These are phyloP conservation scores for Phytopythium chamaehyphon DNA, from an alignment of 352 stramenopile genomes.

Conservation along the genomic window DNA sequence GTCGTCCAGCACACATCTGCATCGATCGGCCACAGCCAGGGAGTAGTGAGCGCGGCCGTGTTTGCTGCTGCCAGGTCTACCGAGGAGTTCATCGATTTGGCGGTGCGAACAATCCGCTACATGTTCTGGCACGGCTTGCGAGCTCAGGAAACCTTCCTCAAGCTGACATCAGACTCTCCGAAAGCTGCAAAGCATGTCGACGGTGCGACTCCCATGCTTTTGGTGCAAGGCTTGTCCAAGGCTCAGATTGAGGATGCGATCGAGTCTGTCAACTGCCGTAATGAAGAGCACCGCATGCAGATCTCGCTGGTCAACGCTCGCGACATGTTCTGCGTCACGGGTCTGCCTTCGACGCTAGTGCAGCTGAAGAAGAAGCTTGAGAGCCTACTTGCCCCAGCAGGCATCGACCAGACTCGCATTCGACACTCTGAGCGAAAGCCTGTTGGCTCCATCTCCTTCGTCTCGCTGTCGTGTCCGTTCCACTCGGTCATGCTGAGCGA, in stretches of 20 bases:
- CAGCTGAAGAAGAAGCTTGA: slow-evolving; percentile 53
- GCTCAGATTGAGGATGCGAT: slow-evolving; percentile 51
- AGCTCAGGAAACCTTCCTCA: slow-evolving; percentile 50
- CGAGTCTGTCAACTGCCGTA: slow-evolving; percentile 37
- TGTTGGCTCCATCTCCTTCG: slow-evolving; percentile 42
- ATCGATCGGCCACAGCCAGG: slow-evolving; percentile 74
- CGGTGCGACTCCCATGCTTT: slow-evolving; percentile 65
- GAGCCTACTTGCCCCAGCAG: slow-evolving; percentile 36
- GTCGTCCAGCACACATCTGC: slow-evolving; percentile 38
- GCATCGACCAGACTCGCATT: slow-evolving; percentile 65
- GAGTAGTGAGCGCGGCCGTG: slow-evolving; percentile 64
- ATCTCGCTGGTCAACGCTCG: slow-evolving; percentile 71
- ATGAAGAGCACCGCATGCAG: slow-evolving; percentile 44
- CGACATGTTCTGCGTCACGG: slow-evolving; percentile 64
- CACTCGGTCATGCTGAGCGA: slow-evolving; percentile 51
- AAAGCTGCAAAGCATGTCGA: slow-evolving; percentile 21
- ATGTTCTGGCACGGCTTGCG: slow-evolving; percentile 84
- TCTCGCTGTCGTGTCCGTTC: slow-evolving; percentile 71
- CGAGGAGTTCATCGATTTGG: slow-evolving; percentile 45
- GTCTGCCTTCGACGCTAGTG: slow-evolving; percentile 47
- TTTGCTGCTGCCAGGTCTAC: slow-evolving; percentile 51
- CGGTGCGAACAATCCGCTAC: slow-evolving; percentile 54
- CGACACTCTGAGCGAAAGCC: slow-evolving; percentile 80
- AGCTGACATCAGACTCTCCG: slow-evolving; percentile 22
- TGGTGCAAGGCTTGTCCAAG: slow-evolving; percentile 50